Percentiles rank a stretch among this genome's conserved stretches.
Evolutionary conservation across 805 yeast species (phyloP).

Genomic region (Nakazawaea pomicola): DNA sequence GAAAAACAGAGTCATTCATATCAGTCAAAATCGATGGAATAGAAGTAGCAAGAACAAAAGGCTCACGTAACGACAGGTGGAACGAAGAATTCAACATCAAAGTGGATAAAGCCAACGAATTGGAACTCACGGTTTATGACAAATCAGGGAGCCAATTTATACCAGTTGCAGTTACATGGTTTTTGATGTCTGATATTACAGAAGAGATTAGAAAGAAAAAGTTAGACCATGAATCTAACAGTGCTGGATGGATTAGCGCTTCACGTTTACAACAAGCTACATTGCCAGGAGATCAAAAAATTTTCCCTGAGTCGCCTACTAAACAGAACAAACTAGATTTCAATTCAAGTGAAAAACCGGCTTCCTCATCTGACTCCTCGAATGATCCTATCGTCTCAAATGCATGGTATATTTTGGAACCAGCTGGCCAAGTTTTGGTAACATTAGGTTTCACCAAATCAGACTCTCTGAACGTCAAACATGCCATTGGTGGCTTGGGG

Average conservation of each 20-base stretch:
- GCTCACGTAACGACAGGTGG: constrained; percentile 76
- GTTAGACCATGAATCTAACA: constrained; percentile 65
- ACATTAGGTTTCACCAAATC: constrained; percentile 75
- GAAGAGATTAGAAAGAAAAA: constrained; percentile 92
- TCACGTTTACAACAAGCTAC: constrained; percentile 35
- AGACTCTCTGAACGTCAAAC: constrained; percentile 39
- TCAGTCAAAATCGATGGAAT: constrained; percentile 86
- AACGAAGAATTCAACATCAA: constrained; percentile 75
- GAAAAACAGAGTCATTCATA: constrained; percentile 74
- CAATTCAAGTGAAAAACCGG: neutral
- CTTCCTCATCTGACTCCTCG: constrained; percentile 12
- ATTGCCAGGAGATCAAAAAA: neutral
- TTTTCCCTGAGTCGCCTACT: constrained; percentile 1
- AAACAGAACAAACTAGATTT: constrained; percentile 8
- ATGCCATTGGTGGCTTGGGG: constrained; percentile 60
- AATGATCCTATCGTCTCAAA: constrained; percentile 42
- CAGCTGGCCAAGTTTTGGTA: constrained; percentile 84
- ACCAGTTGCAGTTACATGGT: constrained; percentile 94
- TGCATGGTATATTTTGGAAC: constrained; percentile 89
- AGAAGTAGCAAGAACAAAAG: constrained; percentile 69
- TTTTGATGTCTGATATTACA: constrained; percentile 82
- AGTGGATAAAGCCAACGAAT: constrained; percentile 88
- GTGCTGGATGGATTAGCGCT: constrained; percentile 87
- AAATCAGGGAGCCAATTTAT: constrained; percentile 58
- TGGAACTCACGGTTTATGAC: constrained; percentile 85